A percentile compares a stretch with the other conserved stretches of the same genome.
Evolutionary conservation across 495 filamentous ascomycete species (phyloP).

Genomic region (Lasiosphaeria ovina): DNA sequence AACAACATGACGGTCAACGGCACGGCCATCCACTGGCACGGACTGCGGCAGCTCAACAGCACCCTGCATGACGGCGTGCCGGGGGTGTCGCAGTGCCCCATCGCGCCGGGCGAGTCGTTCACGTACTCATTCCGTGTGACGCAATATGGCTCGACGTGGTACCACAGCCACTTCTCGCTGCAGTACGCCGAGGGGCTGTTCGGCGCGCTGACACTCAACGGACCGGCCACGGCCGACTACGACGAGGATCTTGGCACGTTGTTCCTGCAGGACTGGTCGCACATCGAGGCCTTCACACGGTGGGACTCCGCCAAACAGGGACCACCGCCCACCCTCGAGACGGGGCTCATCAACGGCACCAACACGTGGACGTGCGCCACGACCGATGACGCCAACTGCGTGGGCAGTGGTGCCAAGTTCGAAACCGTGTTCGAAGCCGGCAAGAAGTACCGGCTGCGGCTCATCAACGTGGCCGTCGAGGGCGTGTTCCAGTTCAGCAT

Average conservation of each 20-base stretch:
- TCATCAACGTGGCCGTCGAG: conserved; percentile 53
- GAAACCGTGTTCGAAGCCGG: conserved; percentile 35
- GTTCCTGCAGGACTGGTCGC: conserved; percentile 33
- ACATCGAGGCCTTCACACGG: conserved; percentile 16
- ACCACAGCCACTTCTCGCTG: conserved; percentile 54
- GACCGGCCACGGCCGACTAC: conserved; percentile 38
- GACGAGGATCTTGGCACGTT: conserved; percentile 36
- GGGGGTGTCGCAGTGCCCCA: conserved; percentile 48
- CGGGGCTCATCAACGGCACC: conserved; percentile 37
- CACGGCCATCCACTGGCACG: conserved; percentile 42
- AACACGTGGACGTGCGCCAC: conserved; percentile 35
- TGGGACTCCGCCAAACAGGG: conserved; percentile 33
- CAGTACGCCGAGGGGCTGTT: conserved; percentile 49
- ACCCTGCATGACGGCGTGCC: conserved; percentile 46
- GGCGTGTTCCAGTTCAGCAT: conserved; percentile 39
- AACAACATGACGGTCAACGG: conserved; percentile 35
- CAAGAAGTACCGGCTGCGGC: conserved; percentile 48
- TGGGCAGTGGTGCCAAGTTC: conserved; percentile 31
- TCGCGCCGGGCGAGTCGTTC: conserved; percentile 42
- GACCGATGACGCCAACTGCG: conserved; percentile 23
- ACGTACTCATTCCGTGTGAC: conserved; percentile 53
- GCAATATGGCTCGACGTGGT: conserved; percentile 58
- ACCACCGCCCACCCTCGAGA: conserved; percentile 33
- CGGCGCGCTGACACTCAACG: conserved; percentile 48
- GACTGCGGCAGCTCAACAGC: conserved; percentile 33